These are phyloP conservation scores for Pharnaceum exiguum DNA, from an alignment of 148 eudicot species.

Conservation along the genomic window DNA sequence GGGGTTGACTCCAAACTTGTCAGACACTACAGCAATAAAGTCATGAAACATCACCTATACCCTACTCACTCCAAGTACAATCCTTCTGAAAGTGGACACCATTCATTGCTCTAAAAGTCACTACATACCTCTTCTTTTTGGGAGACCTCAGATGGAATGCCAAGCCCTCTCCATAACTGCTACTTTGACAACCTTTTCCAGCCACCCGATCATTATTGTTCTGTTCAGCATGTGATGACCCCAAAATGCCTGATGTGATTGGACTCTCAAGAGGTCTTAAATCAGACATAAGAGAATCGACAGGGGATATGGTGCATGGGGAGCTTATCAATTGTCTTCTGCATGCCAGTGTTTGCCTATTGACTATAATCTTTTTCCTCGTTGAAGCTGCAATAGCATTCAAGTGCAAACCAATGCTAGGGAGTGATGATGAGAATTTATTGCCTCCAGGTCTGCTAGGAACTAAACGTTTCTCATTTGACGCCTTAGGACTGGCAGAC, in stretches of 20 bases:
- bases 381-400: slow-evolving; percentile 36
- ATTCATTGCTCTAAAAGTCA: background rate
- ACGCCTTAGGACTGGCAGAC: slow-evolving; percentile 7
- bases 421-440: slow-evolving; percentile 25
- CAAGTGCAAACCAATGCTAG: slow-evolving; percentile 50
- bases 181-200: slow-evolving; percentile 17
- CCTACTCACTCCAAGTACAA: background rate
- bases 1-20: too few relatives aligned
- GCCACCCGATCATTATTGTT: slow-evolving; percentile 7
- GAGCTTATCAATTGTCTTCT: slow-evolving; percentile 29
- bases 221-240: slow-evolving; percentile 1
- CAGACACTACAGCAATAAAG: too few relatives aligned
- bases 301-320: slow-evolving; percentile 18
- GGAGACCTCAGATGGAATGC: slow-evolving; percentile 16
- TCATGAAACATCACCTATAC: background rate
- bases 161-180: slow-evolving; percentile 5
- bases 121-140: slow-evolving; percentile 33
- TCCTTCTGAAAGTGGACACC: background rate
- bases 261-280: slow-evolving; percentile 6
- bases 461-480: slow-evolving; percentile 17
- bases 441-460: slow-evolving; percentile 17
- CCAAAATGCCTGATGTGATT: slow-evolving; percentile 7
- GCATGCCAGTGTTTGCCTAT: slow-evolving; percentile 27
- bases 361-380: slow-evolving; percentile 28
- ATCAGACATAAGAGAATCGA: slow-evolving; percentile 7